Evolutionary conservation across 176 grass and related monocot species (phyloP).

Genomic region (Zea luxurians): DNA sequence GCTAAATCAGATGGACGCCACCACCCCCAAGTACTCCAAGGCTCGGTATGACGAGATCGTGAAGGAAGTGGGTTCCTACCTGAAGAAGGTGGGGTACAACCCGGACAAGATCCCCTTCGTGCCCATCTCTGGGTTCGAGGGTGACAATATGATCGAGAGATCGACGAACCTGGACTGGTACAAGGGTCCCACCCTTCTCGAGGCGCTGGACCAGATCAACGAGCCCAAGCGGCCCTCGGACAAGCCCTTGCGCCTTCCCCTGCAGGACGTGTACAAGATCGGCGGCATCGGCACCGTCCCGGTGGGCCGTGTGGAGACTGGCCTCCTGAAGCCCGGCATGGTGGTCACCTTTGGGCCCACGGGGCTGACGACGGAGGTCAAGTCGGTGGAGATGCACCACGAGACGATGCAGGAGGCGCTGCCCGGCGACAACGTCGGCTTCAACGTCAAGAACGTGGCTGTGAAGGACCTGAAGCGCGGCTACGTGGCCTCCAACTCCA

Average conservation of each 20-base stretch:
- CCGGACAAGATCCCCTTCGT: background rate
- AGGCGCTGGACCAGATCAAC: background rate
- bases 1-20: background rate
- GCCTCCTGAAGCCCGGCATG: background rate
- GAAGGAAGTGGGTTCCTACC: background rate
- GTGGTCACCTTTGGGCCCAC: background rate
- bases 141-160: background rate
- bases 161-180: conserved; percentile 1
- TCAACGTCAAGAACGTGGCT: background rate
- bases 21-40: background rate
- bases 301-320: background rate
- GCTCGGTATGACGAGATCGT: background rate
- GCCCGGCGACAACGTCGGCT: background rate
- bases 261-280: background rate
- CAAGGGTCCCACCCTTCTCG: background rate
- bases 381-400: conserved; percentile 1
- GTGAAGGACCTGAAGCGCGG: background rate
- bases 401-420: background rate
- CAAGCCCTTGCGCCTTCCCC: background rate
- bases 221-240: background rate
- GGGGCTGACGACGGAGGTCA: background rate
- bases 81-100: background rate
- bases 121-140: background rate
- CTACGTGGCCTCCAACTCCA: background rate
- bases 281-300: background rate